Base-by-base conservation (phyloP, 2,329 filamentous ascomycete genomes). In the Zalaria sp. region DNA sequence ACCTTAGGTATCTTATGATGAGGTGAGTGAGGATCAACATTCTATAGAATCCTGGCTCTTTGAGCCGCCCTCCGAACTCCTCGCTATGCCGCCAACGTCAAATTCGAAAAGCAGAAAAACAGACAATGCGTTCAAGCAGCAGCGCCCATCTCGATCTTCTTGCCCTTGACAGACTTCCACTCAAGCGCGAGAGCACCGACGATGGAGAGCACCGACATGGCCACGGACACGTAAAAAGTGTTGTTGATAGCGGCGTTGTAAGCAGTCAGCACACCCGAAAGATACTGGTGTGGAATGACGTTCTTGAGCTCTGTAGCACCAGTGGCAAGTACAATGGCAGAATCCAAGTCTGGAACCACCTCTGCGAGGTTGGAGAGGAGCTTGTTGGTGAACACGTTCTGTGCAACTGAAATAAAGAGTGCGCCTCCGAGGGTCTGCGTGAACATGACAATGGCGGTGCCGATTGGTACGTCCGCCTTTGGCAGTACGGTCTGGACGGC, bases 131-230 rank as follows among this genome's bases (percentile, higher is more conserved):
- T 2, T 18, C 18, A 18, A 18, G 18, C 18, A 18, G 53, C 57
- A 34, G 51, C 53, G 25, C 48, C 50, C 54, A 57, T 55, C 48
- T 61, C 56, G 39, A 67, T 59, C 49, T 65, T 61, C 51, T 57
- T 58, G 25, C 56, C 56, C 65, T 81, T 83, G 53, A 83, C 76
- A 47, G 65, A 77, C 56, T 67, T 72, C 77, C 77, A 83, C 60
- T 83, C 72, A 49, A 83, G 69, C 5, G 63, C 60, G 1, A 67
- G 50, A 0, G 69, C 65, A 0, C 74, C 78, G 5, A 79, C 32
- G 9, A 81, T 63, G 4, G 67, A 69, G 5, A 79, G 43, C 5
- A 63, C 63, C 0, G 68, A 65, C 52, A 78, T 61, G 2, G 72
- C 69, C 5, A 79, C 61, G 2, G 67, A 70, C 5, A 83, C 72